These are phyloP conservation scores for Fusarium annulatum DNA, from an alignment of 2,329 filamentous ascomycete species.

Conservation along the genomic window DNA sequence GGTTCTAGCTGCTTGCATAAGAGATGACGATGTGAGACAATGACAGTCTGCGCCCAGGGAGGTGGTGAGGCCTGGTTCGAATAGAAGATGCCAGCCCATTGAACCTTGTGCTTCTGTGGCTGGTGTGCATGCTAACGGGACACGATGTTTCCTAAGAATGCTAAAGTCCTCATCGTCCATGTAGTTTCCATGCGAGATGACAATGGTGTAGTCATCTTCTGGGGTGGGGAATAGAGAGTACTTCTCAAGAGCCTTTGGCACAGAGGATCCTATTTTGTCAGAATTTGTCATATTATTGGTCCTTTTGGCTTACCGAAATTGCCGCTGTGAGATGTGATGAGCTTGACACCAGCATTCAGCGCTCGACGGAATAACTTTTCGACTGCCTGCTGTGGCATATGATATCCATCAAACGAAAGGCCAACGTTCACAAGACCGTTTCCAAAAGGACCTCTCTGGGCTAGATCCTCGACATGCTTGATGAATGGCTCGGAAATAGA, in stretches of 20 bases:
- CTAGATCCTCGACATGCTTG: neutral
- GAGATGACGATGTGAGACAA: neutral
- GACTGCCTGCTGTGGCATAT: neutral
- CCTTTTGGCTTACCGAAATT: neutral
- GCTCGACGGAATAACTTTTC: neutral
- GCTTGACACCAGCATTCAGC: neutral
- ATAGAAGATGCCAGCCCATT: neutral
- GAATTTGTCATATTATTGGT: rapidly evolving
- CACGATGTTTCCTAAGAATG: neutral
- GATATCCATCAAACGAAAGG: neutral
- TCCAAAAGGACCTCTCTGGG: neutral
- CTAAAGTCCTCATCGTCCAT: neutral
- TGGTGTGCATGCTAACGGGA: neutral
- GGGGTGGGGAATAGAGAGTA: neutral
- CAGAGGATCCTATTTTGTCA: neutral
- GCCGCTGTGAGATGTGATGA: neutral
- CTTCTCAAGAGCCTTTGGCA: neutral
- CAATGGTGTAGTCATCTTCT: neutral
- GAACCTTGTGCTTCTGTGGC: neutral
- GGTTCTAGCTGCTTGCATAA: neutral
- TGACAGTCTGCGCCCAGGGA: neutral
- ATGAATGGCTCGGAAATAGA: neutral
- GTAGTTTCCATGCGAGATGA: neutral
- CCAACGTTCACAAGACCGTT: neutral
- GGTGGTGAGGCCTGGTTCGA: neutral